Base-by-base conservation (phyloP, 441 rosid species). In the Eruca vesicaria region DNA sequence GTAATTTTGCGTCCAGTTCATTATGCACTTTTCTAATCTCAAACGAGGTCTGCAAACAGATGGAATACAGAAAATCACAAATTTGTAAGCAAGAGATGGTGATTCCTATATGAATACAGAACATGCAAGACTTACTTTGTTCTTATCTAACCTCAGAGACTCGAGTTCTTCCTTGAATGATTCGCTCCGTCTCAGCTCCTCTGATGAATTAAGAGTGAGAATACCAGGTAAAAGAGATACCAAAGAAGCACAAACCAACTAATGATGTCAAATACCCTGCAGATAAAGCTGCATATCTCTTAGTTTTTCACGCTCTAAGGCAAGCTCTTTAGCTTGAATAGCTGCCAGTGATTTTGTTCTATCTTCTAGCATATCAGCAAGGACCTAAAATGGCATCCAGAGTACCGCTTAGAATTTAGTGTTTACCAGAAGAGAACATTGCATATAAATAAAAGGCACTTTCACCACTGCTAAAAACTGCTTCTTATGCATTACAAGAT, bases 341-440 rank as follows among this genome's bases (percentile, higher is more conserved):
- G 86, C 78, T 62, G 75, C 84, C 77, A 88, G 69, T 55, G 90
- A 82, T 78, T 86, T 82, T 64, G 78, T 87, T 84, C 88, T 87
- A 75, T 86, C 93, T 81, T 90, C 94, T 38, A 88, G 74, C 84
- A 88, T 82, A 87, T 89, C 96, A 87, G 89, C 89, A 85, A 93
- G 93, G 81, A 88, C 97, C 98, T 88, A 91, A 78, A 89, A 85
- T 48, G 83, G 83, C 72, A 93, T 87, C 81, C 78, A 84, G 67
- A 74, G 59, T 74, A 81, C 68, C 69, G 29, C 78, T 74, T 79
- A 90, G 86, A 92, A 77, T 81, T 77, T 71, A 73, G 78, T 78
- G 36, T 75, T 55, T 15, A 69, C 11, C 55, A 14, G 29, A 23
- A 23, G 26, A 23, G 41, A 76, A 38, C 10, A 75, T 23, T 23